phyloP scores from a whole-genome alignment of 2,329 filamentous ascomycete genomes.

The Chalaropsis ovoidea region DNA sequence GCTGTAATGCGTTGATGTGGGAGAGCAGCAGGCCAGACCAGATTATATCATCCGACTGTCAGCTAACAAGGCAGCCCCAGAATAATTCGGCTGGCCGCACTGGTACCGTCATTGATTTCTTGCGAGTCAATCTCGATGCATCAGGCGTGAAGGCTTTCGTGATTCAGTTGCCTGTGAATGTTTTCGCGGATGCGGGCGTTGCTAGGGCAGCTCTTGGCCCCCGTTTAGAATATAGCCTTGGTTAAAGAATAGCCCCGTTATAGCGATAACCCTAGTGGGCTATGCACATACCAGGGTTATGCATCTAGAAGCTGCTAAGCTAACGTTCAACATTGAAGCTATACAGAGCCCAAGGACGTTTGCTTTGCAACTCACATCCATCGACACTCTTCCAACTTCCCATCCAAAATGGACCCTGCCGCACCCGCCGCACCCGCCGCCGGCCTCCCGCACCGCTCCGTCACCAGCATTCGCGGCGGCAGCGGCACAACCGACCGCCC shows the following conservation, averaged over 20 bases:
- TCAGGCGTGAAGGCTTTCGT: neutral
- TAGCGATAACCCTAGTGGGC: neutral
- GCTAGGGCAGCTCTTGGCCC: neutral
- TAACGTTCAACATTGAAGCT: neutral
- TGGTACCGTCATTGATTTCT: neutral
- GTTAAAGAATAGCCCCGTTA: neutral
- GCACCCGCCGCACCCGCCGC: neutral
- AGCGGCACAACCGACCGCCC: constrained; percentile 47
- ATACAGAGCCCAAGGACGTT: neutral
- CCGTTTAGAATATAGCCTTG: no score
- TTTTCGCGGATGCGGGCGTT: neutral
- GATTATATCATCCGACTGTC: no score
- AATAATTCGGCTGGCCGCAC: no score
- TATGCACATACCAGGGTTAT: neutral
- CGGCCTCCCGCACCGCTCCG: constrained; percentile 22
- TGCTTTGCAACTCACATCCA: neutral
- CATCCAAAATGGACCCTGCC: constrained; percentile 8
- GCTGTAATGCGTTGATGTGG: no score
- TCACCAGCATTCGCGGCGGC: constrained; percentile 23
- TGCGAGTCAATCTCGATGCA: no score
- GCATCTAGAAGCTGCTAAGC: neutral
- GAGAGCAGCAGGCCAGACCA: no score
- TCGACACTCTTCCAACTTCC: neutral
- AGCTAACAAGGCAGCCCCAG: no score
- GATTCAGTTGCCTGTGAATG: neutral